A percentile compares a stretch with the other conserved stretches of the same genome.
Conservation (phyloP, 441 rosid genomes). For the Pelargonium myrrhifolium region DNA sequence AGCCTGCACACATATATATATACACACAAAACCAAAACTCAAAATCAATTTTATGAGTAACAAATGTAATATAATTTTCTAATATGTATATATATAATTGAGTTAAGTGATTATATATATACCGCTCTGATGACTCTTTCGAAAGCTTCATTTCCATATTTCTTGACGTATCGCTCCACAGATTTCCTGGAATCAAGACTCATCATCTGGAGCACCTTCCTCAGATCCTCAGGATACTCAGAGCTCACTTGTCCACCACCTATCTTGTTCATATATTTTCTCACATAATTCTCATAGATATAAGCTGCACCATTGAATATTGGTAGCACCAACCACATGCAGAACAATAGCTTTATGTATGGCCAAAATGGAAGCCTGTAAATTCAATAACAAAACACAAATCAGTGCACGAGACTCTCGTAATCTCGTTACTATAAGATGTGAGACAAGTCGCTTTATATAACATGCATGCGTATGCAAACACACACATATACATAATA, state of each 20-base stretch:
- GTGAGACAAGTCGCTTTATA: no score
- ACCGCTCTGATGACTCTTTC: conserved; percentile 74
- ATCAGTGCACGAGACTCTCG: no score
- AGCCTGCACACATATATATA: conserved; percentile 45
- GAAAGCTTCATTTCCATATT: conserved; percentile 67
- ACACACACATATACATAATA: no score
- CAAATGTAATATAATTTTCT: no score
- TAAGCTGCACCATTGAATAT: conserved; percentile 64
- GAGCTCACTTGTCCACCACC: conserved; percentile 34
- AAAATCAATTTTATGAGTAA: no score
- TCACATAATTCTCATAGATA: conserved; percentile 37
- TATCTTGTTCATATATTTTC: conserved; percentile 48
- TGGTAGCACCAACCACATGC: conserved; percentile 63
- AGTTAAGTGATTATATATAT: conserved; percentile 15
- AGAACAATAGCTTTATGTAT: conserved; percentile 45
- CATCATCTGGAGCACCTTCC: conserved; percentile 72
- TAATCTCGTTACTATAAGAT: no score
- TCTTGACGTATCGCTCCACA: conserved; percentile 54
- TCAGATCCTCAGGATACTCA: conserved; percentile 45
- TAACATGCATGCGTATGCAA: no score
- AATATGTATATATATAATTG: neutral
- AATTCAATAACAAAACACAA: neutral
- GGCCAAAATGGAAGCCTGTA: conserved; percentile 62
- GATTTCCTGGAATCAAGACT: conserved; percentile 76
- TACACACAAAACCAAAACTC: neutral